Evolutionary conservation across 805 yeast species (phyloP), one percentile per base, ranked within the genome.

Genomic region (Metschnikowia rubicola): DNA sequence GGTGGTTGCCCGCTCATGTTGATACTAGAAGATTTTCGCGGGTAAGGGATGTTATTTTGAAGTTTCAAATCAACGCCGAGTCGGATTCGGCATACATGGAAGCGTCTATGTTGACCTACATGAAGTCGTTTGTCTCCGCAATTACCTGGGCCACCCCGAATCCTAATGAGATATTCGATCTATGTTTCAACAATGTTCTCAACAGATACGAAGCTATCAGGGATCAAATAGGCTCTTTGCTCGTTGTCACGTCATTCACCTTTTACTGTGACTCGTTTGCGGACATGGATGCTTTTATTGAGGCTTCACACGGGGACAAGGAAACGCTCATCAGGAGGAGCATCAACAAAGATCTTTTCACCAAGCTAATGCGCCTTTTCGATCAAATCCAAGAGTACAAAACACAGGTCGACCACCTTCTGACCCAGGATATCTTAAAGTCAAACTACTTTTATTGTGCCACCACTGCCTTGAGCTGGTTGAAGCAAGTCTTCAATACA

Each of bases 201-300:
- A 90, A 88, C 60, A 84, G 86, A 6, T 86, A 86, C 60, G 84
- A 83, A 47, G 79, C 80, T 10, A 90, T 91, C 6, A 73, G 96
- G 19, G 80, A 77, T 17, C 81, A 81, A 42, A 68, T 86, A 41
- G 92, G 91, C 0, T 72, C 80, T 2, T 66, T 84, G 5, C 60
- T 89, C 37, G 77, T 80, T 10, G 75, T 66, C 4, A 55, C 79
- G 12, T 68, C 78, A 3, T 64, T 66, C 47, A 56, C 73, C 1
- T 69, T 72, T 44, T 73, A 73, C 41, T 65, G 69, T 26, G 78
- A 78, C 37, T 68, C 79, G 0, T 64, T 63, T 30, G 57, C 66
- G 1, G 66, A 63, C 44, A 71, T 71, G 26, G 65, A 62, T 2
- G 65, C 62, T 2, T 78, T 79, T 49, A 46, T 78, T n/a, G 50